These are phyloP conservation scores for Betula pendula DNA, from an alignment of 306 rosid species.

Conservation along the genomic window DNA sequence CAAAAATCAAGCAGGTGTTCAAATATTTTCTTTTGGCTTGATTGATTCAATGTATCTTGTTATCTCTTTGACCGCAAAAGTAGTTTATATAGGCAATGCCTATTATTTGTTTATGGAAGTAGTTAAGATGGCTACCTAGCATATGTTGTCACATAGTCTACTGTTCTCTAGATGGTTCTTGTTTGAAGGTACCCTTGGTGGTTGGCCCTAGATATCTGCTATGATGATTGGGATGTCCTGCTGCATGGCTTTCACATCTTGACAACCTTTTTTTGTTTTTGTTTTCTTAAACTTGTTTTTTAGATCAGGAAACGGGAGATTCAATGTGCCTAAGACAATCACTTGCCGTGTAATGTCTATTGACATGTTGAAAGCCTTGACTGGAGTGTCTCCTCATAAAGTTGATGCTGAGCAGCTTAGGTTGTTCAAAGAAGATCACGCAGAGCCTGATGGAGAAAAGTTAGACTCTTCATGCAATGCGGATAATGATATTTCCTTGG, in stretches of 20 bases:
- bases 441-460: slow-evolving; percentile 21
- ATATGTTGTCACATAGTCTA: slow-evolving; percentile 9
- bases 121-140: not conserved
- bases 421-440: slow-evolving; percentile 29
- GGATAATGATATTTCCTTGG: slow-evolving; percentile 44
- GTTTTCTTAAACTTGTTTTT: slow-evolving; percentile 20
- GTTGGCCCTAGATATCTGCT: slow-evolving; percentile 9
- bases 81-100: slow-evolving; percentile 7
- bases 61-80: not conserved
- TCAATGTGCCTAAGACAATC: slow-evolving; percentile 75
- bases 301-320: slow-evolving; percentile 62
- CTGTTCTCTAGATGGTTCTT: slow-evolving; percentile 18
- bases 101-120: slow-evolving; percentile 1
- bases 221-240: not conserved
- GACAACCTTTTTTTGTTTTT: slow-evolving; percentile 21
- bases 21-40: too few relatives aligned
- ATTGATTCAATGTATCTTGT: not conserved
- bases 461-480: slow-evolving; percentile 29
- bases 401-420: slow-evolving; percentile 34
- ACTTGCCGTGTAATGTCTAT: slow-evolving; percentile 70
- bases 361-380: slow-evolving; percentile 67
- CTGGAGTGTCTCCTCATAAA: slow-evolving; percentile 42
- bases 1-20: not conserved
- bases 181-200: slow-evolving; percentile 21
- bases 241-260: slow-evolving; percentile 7